phyloP scores from a whole-genome alignment of 495 filamentous ascomycete species.

The Pseudevernia furfuracea region DNA sequence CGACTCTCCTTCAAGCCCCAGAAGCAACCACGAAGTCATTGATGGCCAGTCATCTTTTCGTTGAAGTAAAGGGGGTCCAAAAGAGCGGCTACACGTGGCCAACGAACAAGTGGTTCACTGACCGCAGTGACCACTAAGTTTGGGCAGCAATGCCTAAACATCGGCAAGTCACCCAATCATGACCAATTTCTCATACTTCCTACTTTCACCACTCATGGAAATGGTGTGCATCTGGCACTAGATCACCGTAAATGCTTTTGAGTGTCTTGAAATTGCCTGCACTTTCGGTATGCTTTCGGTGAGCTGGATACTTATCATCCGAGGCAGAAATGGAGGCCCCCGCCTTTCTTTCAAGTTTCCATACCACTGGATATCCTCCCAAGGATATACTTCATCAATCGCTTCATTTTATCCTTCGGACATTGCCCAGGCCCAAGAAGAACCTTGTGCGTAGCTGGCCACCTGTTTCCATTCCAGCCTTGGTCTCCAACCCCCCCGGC shows the following conservation, averaged over 20 bases:
- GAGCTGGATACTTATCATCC: constrained; percentile 7
- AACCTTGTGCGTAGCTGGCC: neutral
- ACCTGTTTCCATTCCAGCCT: neutral
- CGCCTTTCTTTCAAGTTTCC: neutral
- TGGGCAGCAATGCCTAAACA: constrained; percentile 4
- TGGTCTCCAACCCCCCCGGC: neutral
- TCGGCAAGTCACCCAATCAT: neutral
- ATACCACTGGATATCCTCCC: neutral
- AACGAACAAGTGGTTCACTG: neutral
- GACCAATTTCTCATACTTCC: neutral
- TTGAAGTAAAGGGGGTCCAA: neutral
- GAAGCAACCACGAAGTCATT: neutral
- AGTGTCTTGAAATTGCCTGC: constrained; percentile 2
- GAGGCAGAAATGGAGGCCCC: neutral
- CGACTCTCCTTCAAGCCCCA: neutral
- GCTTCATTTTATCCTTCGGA: neutral
- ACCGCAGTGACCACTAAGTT: neutral
- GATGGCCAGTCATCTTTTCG: neutral
- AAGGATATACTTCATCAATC: neutral
- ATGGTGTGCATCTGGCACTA: neutral
- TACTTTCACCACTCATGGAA: neutral
- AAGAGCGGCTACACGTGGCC: neutral
- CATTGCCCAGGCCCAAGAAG: neutral
- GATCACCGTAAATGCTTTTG: neutral
- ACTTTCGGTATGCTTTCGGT: constrained; percentile 7